phyloP scores from a whole-genome alignment of 768 basidiomycete genomes.

The Strobilomyces confusus region DNA sequence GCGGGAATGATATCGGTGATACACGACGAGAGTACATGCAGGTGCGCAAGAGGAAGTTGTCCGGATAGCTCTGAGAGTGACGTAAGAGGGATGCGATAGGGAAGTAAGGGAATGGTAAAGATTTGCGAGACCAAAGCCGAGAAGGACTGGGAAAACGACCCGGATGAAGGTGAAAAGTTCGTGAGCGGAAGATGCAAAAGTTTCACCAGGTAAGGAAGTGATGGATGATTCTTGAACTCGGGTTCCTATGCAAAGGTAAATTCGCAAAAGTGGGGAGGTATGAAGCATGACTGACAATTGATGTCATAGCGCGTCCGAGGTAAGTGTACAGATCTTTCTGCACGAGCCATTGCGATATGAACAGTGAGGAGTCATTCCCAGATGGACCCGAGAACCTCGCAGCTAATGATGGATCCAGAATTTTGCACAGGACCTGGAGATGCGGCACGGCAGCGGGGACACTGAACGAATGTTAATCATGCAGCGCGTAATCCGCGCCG shows the following conservation, averaged over 20 bases:
- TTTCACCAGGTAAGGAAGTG: conserved; percentile 27
- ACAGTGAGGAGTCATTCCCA: conserved; percentile 29
- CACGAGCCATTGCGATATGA: conserved; percentile 45
- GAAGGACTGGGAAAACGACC: conserved; percentile 30
- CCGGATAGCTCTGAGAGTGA: conserved; percentile 64
- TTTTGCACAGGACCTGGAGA: conserved; percentile 46
- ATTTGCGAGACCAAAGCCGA: conserved; percentile 47
- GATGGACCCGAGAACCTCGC: conserved; percentile 21
- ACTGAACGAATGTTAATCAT: conserved; percentile 31
- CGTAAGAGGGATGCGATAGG: conserved; percentile 63
- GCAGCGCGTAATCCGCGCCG: not conserved
- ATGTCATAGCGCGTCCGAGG: conserved; percentile 16
- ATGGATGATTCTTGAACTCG: conserved; percentile 45
- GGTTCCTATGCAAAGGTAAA: conserved; percentile 40
- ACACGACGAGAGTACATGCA: conserved; percentile 32
- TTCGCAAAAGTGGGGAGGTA: not conserved
- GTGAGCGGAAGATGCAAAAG: conserved; percentile 24
- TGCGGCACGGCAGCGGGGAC: conserved; percentile 43
- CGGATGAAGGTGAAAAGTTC: conserved; percentile 31
- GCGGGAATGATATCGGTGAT: conserved; percentile 29
- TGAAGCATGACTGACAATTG: conserved; percentile 45
- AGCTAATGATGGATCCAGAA: conserved; percentile 34
- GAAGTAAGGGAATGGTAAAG: conserved; percentile 72
- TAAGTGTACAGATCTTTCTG: conserved; percentile 41
- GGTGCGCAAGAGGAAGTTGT: conserved; percentile 51